A percentile compares a stretch with the other conserved stretches of the same genome.
Conservation (phyloP, 2,329 filamentous ascomycete genomes). For the Berkeleyomyces basicola region DNA sequence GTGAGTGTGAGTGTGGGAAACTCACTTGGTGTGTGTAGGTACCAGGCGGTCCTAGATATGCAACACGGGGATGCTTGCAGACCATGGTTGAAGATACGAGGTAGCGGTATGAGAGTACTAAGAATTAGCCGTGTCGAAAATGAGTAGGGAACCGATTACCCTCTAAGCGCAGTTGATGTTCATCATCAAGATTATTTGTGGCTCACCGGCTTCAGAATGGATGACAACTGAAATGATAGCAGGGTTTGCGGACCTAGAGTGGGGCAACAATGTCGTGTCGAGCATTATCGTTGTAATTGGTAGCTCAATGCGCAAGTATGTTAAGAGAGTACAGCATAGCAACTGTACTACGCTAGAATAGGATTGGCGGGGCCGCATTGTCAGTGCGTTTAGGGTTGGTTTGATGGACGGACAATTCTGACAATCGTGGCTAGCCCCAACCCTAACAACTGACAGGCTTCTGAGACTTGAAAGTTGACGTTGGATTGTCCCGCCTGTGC, state of each 20-base stretch:
- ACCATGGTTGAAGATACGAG: conserved; percentile 17
- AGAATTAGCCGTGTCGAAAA: too few species aligned
- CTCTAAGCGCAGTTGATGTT: too few species aligned
- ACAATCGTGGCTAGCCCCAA: neutral
- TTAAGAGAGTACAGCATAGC: neutral
- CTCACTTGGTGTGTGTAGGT: conserved; percentile 36
- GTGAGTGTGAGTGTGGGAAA: neutral
- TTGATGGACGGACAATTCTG: neutral
- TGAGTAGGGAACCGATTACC: too few species aligned
- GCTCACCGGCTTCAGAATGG: neutral
- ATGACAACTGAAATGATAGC: neutral
- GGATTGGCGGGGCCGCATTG: neutral
- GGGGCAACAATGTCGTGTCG: neutral
- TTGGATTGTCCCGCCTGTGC: neutral
- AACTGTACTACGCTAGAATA: neutral
- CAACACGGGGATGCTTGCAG: conserved; percentile 23
- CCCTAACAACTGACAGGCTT: neutral
- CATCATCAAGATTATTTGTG: too few species aligned
- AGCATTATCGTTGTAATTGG: neutral
- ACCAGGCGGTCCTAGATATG: conserved; percentile 32
- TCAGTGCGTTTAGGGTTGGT: neutral
- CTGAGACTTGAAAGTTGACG: neutral
- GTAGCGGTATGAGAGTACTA: too few species aligned
- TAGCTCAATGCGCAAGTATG: neutral
- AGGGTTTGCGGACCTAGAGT: neutral